Base-by-base conservation (phyloP, 495 filamentous ascomycete genomes). In the Xylaria palmicola region DNA sequence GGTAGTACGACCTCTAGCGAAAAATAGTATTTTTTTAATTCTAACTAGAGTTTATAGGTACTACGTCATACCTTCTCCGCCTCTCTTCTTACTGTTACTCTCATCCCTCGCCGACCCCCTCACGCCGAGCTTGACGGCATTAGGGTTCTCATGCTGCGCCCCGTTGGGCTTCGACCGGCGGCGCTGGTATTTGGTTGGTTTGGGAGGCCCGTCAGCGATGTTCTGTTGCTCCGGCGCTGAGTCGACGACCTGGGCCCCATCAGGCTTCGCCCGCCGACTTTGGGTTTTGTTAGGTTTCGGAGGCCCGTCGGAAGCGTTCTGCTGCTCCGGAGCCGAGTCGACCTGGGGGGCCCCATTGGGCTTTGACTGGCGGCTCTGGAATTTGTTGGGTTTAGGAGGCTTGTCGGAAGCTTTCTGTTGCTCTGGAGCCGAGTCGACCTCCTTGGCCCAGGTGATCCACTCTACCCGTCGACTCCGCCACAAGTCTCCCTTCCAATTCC, bases 401-500 rank as follows among this genome's bases (percentile, higher is more conserved):
- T 41, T 61, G 12, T 47, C 44, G 20, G 37, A 9, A 15, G 17
- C 0, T 20, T 43, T 30, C n/a, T n/a, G n/a, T 48, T 57, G 63
- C 10, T 65, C 62, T 15, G 47, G 36, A 20, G 26, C 37, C 22
- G 65, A 67, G n/a, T 78, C 74, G 9, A 74, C 60, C 48, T 78
- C 84, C 75, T 88, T 90, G 15, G 85, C 87, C 73, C 85, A 85
- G 20, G 76, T 73, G 27, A 86, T 81, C 91, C 91, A 95, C 36
- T 92, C 88, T 20, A 75, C 78, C 39, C 85, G 74, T 49, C 84
- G 78, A 47, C 85, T 76, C 64, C 64, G 68, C 77, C 78, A 98
- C 22, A 93, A 68, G 74, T 98, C 94, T 77, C 96, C 92, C 54
- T 81, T 84, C 95, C 94, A 98, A 62, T 94, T 90, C 55, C 88